A percentile compares a stretch with the other conserved stretches of the same genome.
These are phyloP conservation scores for Zygosaccharomyces pseudobailii DNA, from an alignment of 1,139 yeast genomes.

Conservation along the genomic window DNA sequence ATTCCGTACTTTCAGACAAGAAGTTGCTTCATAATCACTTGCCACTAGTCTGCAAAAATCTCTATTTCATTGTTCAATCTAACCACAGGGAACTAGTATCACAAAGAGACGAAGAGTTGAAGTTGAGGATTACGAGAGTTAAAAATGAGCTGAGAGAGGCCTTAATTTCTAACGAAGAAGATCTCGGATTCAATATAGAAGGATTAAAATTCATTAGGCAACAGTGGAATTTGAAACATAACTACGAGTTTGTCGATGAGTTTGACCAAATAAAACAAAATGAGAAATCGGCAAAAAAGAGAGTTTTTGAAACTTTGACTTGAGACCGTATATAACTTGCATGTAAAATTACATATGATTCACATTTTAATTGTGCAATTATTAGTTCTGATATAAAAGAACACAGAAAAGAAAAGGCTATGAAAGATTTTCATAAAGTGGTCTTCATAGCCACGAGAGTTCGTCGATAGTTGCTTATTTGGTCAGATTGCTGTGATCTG, in stretches of 20 bases:
- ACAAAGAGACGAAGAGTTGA: conserved; percentile 59
- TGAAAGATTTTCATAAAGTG: too few species aligned
- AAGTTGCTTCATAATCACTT: conserved; percentile 45
- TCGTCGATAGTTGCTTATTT: too few species aligned
- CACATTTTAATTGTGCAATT: too few species aligned
- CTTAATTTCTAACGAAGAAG: conserved; percentile 48
- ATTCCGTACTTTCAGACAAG: conserved; percentile 61
- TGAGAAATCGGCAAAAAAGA: conserved; percentile 57
- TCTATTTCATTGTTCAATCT: conserved; percentile 65
- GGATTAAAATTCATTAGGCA: conserved; percentile 70
- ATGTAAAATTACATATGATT: too few species aligned
- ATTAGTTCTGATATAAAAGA: too few species aligned
- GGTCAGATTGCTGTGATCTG: too few species aligned
- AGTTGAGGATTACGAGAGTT: conserved; percentile 54
- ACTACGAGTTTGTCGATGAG: conserved; percentile 68
- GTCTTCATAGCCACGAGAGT: too few species aligned
- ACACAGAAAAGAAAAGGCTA: too few species aligned
- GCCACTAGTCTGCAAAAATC: conserved; percentile 64
- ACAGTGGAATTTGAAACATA: conserved; percentile 78
- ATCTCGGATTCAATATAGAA: conserved; percentile 81
- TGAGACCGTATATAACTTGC: neutral
- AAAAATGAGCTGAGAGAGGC: conserved; percentile 53
- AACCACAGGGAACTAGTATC: conserved; percentile 72
- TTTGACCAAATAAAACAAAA: conserved; percentile 52
- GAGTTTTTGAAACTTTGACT: conserved; percentile 48